Evolutionary conservation across 495 filamentous ascomycete genomes (phyloP).

Genomic region (Aspergillus cavernicola): DNA sequence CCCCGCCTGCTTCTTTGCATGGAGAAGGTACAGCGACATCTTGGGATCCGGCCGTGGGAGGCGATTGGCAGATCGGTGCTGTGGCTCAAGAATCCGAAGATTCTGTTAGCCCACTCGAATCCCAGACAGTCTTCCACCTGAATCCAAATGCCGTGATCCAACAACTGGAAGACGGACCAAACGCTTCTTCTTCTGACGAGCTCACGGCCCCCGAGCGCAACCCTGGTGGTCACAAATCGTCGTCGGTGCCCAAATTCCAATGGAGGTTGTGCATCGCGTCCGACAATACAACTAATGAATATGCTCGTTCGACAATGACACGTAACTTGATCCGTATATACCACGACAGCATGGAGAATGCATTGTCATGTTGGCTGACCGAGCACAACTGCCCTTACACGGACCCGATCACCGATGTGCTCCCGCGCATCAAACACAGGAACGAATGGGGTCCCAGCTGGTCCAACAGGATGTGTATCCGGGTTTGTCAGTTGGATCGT

Average conservation of each 20-base stretch:
- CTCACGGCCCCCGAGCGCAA: background rate
- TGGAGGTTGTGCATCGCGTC: background rate
- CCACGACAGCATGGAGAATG: conserved; percentile 6
- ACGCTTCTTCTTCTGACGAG: background rate
- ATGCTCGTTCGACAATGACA: background rate
- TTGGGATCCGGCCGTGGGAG: no score
- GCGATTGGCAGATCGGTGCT: no score
- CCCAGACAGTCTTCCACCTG: background rate
- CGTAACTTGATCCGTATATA: background rate
- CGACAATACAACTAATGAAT: background rate
- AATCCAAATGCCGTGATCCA: background rate
- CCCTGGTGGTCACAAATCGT: no score
- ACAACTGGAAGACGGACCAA: background rate
- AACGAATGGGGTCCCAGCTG: background rate
- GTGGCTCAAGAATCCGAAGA: background rate
- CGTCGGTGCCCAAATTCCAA: no score
- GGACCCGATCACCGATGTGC: background rate
- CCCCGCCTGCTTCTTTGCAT: background rate
- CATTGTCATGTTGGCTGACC: background rate
- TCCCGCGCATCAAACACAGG: background rate
- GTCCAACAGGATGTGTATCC: conserved; percentile 1
- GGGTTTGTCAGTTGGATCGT: background rate
- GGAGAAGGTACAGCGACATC: no score
- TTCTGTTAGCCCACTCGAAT: background rate
- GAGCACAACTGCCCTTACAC: conserved; percentile 3